These are phyloP conservation scores for Cyphellophora attinorum DNA, from an alignment of 2,329 filamentous ascomycete genomes.

Conservation along the genomic window DNA sequence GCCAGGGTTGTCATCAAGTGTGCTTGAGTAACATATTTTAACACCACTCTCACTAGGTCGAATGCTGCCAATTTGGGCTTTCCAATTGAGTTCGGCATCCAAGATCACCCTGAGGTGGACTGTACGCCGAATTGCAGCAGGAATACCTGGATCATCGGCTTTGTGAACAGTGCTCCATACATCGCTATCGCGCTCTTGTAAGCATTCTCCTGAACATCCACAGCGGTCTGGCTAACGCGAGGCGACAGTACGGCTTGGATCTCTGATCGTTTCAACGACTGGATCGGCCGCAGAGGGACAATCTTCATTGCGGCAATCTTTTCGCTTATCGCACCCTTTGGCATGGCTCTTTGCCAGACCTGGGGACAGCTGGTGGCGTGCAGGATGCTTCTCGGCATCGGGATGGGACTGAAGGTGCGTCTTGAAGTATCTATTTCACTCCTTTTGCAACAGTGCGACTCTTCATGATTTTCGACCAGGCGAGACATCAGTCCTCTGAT, in stretches of 20 bases:
- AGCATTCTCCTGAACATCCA: no score
- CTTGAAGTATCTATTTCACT: no score
- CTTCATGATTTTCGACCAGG: no score
- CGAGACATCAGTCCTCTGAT: no score
- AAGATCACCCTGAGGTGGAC: slow-evolving; percentile 21
- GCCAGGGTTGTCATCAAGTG: no score
- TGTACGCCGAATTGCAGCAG: slow-evolving; percentile 22
- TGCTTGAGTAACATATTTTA: no score
- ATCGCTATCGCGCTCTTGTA: slow-evolving; percentile 42
- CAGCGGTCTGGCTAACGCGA: no score
- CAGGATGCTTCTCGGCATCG: slow-evolving; percentile 39
- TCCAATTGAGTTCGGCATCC: slow-evolving; percentile 37
- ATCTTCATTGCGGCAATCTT: slow-evolving; percentile 57
- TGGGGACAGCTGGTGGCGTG: slow-evolving; percentile 51
- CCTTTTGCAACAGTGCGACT: no score
- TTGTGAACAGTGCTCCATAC: slow-evolving; percentile 53
- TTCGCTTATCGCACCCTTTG: slow-evolving; percentile 58
- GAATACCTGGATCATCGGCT: slow-evolving; percentile 53
- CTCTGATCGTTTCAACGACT: slow-evolving; percentile 54
- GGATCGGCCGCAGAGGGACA: slow-evolving; percentile 50
- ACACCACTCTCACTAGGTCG: no score
- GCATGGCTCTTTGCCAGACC: slow-evolving; percentile 50
- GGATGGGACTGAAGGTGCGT: slow-evolving; percentile 29
- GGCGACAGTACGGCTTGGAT: slow-evolving; percentile 50
- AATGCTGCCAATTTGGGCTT: slow-evolving; percentile 46